Percentiles rank a stretch among this genome's conserved stretches.
phyloP scores from a whole-genome alignment of 805 yeast species.

The Metschnikowia picachoensis region DNA sequence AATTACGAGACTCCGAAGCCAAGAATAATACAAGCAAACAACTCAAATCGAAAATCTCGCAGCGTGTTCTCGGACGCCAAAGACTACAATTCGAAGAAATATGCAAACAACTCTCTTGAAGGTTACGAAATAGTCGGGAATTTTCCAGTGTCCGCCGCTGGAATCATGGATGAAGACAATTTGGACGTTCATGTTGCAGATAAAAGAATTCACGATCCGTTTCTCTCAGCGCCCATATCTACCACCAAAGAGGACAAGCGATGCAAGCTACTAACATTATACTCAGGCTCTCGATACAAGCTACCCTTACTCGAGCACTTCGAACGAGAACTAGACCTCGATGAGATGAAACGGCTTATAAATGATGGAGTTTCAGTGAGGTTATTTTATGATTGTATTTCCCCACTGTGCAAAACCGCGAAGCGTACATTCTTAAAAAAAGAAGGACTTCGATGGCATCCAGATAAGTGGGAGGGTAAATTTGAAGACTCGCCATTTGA shows the following conservation, averaged over 20 bases:
- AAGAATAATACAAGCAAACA: background rate
- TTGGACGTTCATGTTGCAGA: conserved; percentile 35
- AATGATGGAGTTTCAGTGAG: conserved; percentile 21
- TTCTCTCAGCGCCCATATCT: conserved; percentile 12
- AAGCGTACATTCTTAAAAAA: conserved; percentile 29
- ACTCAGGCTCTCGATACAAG: conserved; percentile 15
- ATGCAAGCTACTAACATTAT: conserved; percentile 8
- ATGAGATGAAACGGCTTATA: conserved; percentile 16
- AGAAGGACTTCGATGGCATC: conserved; percentile 69
- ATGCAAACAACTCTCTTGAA: conserved; percentile 23
- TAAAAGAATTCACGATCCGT: conserved; percentile 35
- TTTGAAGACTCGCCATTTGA: conserved; percentile 22
- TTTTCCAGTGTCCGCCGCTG: conserved; percentile 29
- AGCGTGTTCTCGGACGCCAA: background rate
- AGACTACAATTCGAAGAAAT: conserved; percentile 1
- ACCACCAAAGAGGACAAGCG: background rate
- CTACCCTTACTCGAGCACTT: conserved; percentile 15
- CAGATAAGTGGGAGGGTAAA: conserved; percentile 51
- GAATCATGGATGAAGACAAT: conserved; percentile 32
- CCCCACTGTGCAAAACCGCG: conserved; percentile 9
- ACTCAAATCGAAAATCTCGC: no score
- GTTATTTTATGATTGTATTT: conserved; percentile 26
- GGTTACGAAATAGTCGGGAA: conserved; percentile 30
- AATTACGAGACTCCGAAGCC: conserved; percentile 17
- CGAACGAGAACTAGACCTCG: conserved; percentile 6